Base-by-base conservation (phyloP, 1,284 basidiomycete genomes). In the Porodaedalea pini region DNA sequence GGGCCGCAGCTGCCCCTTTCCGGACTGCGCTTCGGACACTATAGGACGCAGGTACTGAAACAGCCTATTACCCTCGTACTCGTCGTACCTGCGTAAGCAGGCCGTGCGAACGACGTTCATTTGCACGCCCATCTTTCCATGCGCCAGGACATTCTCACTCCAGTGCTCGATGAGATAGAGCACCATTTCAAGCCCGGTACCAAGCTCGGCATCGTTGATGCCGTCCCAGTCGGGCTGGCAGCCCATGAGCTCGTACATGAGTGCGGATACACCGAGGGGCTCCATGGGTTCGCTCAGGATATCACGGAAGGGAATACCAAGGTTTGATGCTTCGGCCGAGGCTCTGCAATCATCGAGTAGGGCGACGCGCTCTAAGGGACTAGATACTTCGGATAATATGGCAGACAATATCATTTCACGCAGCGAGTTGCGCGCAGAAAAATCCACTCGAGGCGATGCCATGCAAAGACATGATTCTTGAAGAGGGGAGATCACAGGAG, bases 281-380 rank as follows among this genome's bases (percentile, higher is more conserved):
- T 58, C 51, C 51, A 58, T 58, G 6, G 36, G 51, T 43, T 58
- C 57, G 45, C 57, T 58, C 25, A 58, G 29, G 8, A 58, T 53
- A 17, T 58, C 51, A 23, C 57, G 50, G 27, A 58, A 58, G 7
- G 57, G 57, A n/a, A 58, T 49, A 15, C 57, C 57, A 17, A 58
- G 45, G 4, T 34, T 23, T 15, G 57, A 54, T n/a, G 23, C 23
- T 54, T 53, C 37, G 2, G 57, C 57, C 4, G 43, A 40, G 8
- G 27, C 43, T 23, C 36, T 44, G 45, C 44, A 58, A 21, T 53
- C 57, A 11, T 58, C 57, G 13, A 58, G 37, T 21, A 58, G 36
- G 5, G 32, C 45, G 3, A 54, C 45, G 17, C 57, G 57, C 34
- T 58, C 57, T 7, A 19, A 2, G 13, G 51, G 17, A 4, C 31